Base-by-base conservation (phyloP, 208 protist genomes). In the Naegleria fowleri region DNA sequence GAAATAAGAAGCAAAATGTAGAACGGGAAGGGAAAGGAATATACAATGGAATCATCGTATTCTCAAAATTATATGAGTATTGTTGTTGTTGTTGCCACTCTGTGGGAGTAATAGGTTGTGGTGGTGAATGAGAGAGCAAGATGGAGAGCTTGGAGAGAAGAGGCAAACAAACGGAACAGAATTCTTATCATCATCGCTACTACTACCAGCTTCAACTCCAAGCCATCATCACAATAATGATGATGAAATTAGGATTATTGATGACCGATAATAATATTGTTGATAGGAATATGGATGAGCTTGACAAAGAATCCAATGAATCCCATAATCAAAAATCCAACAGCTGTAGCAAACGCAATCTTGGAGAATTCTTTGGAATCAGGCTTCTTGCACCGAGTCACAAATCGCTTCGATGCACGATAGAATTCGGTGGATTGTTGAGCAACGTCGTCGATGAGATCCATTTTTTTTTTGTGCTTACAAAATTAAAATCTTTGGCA, bases 261-360 rank as follows among this genome's bases (percentile, higher is more conserved):
- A 36, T 94, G 92, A 11, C 96, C 96, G 29, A 98, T 94, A 79
- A 98, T 97, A 40, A 98, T 96, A 92, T 98, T 98, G 93, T 98
- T 98, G 93, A 98, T 98, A 15, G 97, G 97, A 91, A 98, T 98
- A 90, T 98, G 98, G 92, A 98, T 96, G 33, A 98, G 93, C 94
- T 98, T 98, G 4, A 98, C 96, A 91, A 98, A 97, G 92, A 98
- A 98, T 84, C 97, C 97, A 83, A 98, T 92, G 91, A 98, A 97
- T 75, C 97, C 97, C 94, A 98, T 97, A 38, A 98, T 92, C n/a
- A 96, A 91, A 91, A 98, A 98, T 41, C 97, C 97, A 33, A 98
- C 93, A 59, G 96, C 87, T 19, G 97, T 97, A 43, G 96, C 95
- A 76, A 96, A 94, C 38, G 94, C 95, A 38, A 96, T 94, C 58